A percentile compares a stretch with the other conserved stretches of the same genome.
phyloP scores from a whole-genome alignment of 352 stramenopile genomes.

The Phytopythium helicoides region DNA sequence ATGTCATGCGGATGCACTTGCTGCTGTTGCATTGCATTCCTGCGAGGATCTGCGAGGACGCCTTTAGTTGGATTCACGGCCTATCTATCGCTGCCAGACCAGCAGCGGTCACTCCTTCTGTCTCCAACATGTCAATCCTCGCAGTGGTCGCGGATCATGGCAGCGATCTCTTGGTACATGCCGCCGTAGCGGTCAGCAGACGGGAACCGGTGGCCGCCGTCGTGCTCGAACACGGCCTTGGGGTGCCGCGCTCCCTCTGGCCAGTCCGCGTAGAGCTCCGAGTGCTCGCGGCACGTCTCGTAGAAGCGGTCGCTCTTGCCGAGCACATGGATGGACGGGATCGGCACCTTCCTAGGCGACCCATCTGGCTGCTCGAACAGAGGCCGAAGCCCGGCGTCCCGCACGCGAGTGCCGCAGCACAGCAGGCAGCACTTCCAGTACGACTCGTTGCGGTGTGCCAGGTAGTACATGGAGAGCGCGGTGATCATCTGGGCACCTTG shows the following conservation, averaged over 20 bases:
- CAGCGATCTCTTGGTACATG: conserved; percentile 21
- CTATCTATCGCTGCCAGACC: no score
- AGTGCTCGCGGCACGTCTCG: conserved; percentile 28
- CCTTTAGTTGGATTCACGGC: no score
- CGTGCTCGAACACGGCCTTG: conserved; percentile 29
- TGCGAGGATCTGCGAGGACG: no score
- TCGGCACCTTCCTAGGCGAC: conserved; percentile 25
- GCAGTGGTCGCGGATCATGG: conserved; percentile 18
- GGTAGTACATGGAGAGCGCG: conserved; percentile 35
- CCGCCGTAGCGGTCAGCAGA: conserved; percentile 13
- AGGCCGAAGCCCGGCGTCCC: conserved; percentile 17
- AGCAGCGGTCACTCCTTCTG: not conserved
- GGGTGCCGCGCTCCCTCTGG: conserved; percentile 1
- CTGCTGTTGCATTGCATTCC: no score
- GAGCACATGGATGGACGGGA: conserved; percentile 56
- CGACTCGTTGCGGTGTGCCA: conserved; percentile 17
- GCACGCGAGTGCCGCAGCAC: conserved; percentile 25
- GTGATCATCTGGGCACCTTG: conserved; percentile 53
- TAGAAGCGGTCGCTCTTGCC: conserved; percentile 48
- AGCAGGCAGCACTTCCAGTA: conserved; percentile 51
- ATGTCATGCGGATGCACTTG: no score
- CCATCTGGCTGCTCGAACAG: conserved; percentile 34
- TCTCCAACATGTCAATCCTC: not conserved
- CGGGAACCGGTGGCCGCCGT: conserved; percentile 28
- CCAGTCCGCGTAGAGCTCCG: conserved; percentile 19